Evolutionary conservation across 805 yeast genomes (phyloP), one percentile per base, ranked within the genome.

Genomic region (Myxozyma nipponensis): DNA sequence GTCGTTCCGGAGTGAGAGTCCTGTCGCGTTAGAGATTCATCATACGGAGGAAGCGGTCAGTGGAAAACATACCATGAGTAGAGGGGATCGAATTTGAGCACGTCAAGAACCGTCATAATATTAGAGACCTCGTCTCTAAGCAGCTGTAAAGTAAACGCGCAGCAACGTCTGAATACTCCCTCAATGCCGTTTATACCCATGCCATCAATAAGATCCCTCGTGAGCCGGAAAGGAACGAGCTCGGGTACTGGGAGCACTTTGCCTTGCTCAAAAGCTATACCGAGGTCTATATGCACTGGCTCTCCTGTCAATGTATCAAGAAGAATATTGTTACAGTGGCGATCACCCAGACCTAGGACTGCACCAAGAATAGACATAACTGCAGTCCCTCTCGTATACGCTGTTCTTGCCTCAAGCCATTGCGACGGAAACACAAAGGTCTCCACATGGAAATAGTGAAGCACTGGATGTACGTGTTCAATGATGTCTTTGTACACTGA

Each of bases 211-310:
- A 93, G 74, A 65, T 95, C 97, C 50, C 95, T 72, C 0, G 98
- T 87, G 32, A 95, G 70, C 55, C 99, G 70, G 64, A 93, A 95
- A 3, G 99, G 98, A 4, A 95, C 95, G 0, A 85, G 76, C 62
- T 93, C 99, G 0, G 99, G 98, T 6, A 91, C 78, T 0, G 91
- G 83, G 36, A 93, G 71, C 13, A 81, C 69, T 60, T 78, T 82
- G 0, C 98, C 98, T 62, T 89, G 96, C 65, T 93, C 98, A 70
- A 93, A 93, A 0, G 98, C 95, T 40, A 93, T 90, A 0, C 98
- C 99, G 17, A 93, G 70, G 66, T 93, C 99, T 59, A 93, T 95
- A 65, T 95, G 98, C 23, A 93, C 82, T 0, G 96, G 95, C 60
- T 90, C 96, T 0, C 98, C 98, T 0, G 86, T 76, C n/a, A 66